Evolutionary conservation across 352 stramenopile species (phyloP).

Genomic region (Pythium apleroticum): DNA sequence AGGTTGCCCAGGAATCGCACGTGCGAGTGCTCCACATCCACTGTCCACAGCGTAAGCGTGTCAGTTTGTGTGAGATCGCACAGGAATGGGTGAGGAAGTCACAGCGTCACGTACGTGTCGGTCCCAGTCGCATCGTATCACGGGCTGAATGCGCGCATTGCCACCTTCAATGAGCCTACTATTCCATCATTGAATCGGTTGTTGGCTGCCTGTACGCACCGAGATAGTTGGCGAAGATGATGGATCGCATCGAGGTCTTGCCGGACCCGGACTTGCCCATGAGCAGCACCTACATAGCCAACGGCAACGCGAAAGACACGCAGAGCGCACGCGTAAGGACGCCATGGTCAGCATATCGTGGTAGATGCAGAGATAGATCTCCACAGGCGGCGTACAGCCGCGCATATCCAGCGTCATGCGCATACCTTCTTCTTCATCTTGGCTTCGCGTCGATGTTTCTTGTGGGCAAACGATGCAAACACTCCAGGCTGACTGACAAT

Average conservation of each 20-base stretch:
- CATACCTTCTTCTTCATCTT: constrained; percentile 36
- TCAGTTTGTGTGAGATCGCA: not conserved
- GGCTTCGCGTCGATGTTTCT: constrained; percentile 4
- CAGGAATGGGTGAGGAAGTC: not conserved
- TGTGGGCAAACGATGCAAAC: not conserved
- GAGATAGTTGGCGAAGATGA: constrained; percentile 99
- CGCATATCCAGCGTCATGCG: not conserved
- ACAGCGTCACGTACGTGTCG: constrained; percentile 73
- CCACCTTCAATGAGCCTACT: not conserved
- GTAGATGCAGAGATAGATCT: not conserved
- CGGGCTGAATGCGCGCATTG: constrained; percentile 55
- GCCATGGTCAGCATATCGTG: not conserved
- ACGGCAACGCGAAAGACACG: not conserved
- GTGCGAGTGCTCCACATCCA: constrained; percentile 92
- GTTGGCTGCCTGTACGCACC: constrained; percentile 40
- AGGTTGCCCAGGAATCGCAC: constrained; percentile 98
- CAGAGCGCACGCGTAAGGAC: not conserved
- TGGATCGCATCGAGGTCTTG: constrained; percentile 99
- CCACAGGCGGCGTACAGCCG: not conserved
- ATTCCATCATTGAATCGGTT: not conserved
- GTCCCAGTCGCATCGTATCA: constrained; percentile 96
- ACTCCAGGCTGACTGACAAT: constrained; percentile 7
- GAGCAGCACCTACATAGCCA: constrained; percentile 86
- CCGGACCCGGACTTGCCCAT: constrained; percentile 96
- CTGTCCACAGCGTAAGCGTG: constrained; percentile 32